Base-by-base conservation (phyloP, 2,329 filamentous ascomycete species). In the Arthrobotrys musiformis region DNA sequence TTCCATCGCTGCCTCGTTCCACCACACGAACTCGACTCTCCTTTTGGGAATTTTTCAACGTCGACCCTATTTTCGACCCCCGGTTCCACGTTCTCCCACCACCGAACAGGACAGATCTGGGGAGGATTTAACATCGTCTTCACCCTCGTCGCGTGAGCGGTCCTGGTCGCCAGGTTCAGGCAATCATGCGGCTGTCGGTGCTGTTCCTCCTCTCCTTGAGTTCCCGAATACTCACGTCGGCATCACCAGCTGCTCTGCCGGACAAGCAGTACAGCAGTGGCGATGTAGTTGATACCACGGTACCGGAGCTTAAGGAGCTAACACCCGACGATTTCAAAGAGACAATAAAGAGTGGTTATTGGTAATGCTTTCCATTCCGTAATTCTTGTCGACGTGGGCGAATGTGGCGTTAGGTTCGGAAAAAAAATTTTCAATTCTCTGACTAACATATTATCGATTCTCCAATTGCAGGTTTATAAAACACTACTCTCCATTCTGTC, bases 401-500 rank as follows among this genome's bases (percentile, higher is more conserved):
- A 56, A 56, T 15, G 50, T 56, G 50, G 17, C 28, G 28, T 6
- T 19, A 22, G n/a, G 4, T n/a, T n/a, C 13, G 9, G 37, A 42
- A 9, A 11, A 54, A 35, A 54, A 33, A 11, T 19, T 17, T 24
- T 33, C 48, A 37, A 33, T 52, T 24, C 58, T 17, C 11, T 19
- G 42, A 40, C 33, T 30, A 26, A 33, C 44, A 24, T 48, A 8
- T 9, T 35, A 24, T 35, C n/a, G n/a, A n/a, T 22, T 17, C 79
- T 82, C 83, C 67, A 48, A 26, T 24, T 30, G 7, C 77, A 87
- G 86, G 86, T 85, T 87, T 79, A 82, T 88, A 28, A 87, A 88
- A 81, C 84, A 86, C 78, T 86, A 85, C 78, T 88, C 86, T 52
- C 86, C 86, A 40, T 82, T 83, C 35, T 88, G 86, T 84, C 87